phyloP scores from a whole-genome alignment of 2,329 filamentous ascomycete species.

The Lasiodiplodia sp. region DNA sequence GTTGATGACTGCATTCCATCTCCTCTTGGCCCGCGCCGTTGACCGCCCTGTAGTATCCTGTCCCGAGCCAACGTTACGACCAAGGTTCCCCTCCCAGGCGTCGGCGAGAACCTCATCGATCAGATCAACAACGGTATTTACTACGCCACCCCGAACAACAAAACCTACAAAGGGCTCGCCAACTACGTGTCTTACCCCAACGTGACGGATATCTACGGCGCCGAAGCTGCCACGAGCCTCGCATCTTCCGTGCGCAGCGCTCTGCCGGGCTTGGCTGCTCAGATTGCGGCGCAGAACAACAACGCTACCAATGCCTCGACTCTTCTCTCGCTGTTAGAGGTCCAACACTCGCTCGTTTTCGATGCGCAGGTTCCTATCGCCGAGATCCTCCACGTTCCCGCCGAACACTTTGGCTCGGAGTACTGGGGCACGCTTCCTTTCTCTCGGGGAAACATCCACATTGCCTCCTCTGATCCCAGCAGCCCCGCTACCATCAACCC shows the following conservation, averaged over 20 bases:
- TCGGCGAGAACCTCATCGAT: slow-evolving; percentile 39
- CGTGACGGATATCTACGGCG: slow-evolving; percentile 37
- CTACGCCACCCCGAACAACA: slow-evolving; percentile 29
- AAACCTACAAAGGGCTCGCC: slow-evolving; percentile 37
- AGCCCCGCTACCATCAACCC: slow-evolving; percentile 53
- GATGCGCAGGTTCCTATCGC: slow-evolving; percentile 47
- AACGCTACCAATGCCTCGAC: slow-evolving; percentile 24
- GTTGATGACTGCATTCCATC: not conserved
- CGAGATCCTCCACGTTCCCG: slow-evolving; percentile 22
- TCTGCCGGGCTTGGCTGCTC: slow-evolving; percentile 34
- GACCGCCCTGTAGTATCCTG: slow-evolving; percentile 6
- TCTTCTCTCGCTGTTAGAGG: slow-evolving; percentile 36
- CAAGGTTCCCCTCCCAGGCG: slow-evolving; percentile 32
- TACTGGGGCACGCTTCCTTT: slow-evolving; percentile 25
- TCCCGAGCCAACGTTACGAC: slow-evolving; percentile 32
- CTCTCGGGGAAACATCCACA: slow-evolving; percentile 51
- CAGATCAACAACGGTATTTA: slow-evolving; percentile 33
- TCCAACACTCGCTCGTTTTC: slow-evolving; percentile 49
- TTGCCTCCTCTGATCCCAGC: slow-evolving; percentile 46
- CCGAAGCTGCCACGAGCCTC: slow-evolving; percentile 32
- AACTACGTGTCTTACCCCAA: slow-evolving; percentile 38
- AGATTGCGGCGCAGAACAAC: slow-evolving; percentile 29
- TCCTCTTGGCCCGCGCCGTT: not conserved
- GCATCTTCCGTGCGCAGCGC: slow-evolving; percentile 33
- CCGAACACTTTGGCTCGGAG: slow-evolving; percentile 3